phyloP scores from a whole-genome alignment of 2,329 filamentous ascomycete genomes.

The Penicillium sp. region DNA sequence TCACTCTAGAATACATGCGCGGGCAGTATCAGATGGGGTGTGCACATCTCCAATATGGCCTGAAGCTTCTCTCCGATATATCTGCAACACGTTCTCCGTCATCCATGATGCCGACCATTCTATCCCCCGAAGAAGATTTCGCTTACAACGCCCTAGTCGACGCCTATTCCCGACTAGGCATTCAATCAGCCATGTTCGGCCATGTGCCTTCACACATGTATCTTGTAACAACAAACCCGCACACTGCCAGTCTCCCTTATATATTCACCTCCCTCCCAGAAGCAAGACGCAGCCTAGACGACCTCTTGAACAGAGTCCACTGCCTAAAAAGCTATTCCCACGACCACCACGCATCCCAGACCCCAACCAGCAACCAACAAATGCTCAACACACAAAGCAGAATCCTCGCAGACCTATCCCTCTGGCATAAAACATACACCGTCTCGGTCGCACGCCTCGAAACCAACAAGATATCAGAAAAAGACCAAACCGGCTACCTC shows the following conservation, averaged over 20 bases:
- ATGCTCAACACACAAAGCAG: constrained; percentile 4
- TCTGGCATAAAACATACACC: constrained; percentile 28
- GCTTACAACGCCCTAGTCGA: constrained; percentile 25
- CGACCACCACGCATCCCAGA: background rate
- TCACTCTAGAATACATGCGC: constrained; percentile 43
- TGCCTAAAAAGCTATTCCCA: constrained; percentile 15
- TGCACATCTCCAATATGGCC: constrained; percentile 35
- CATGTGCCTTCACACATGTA: constrained; percentile 20
- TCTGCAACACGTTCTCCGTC: constrained; percentile 3
- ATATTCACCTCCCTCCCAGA: constrained; percentile 16
- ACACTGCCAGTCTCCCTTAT: constrained; percentile 10
- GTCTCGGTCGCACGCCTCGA: constrained; percentile 6
- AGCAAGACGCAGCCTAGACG: constrained; percentile 24
- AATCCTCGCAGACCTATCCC: constrained; percentile 15
- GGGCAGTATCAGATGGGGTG: constrained; percentile 29
- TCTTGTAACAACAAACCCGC: constrained; percentile 12
- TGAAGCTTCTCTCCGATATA: constrained; percentile 29
- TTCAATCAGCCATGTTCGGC: constrained; percentile 31
- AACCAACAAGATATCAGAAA: background rate
- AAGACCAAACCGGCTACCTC: constrained; percentile 22
- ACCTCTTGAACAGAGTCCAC: constrained; percentile 20
- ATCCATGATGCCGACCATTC: constrained; percentile 13
- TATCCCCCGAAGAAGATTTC: constrained; percentile 18
- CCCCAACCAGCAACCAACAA: background rate
- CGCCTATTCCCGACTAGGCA: constrained; percentile 28